Conservation (phyloP, 192 early-diverging fungal species). For the Pecoramyces ruminantium region DNA sequence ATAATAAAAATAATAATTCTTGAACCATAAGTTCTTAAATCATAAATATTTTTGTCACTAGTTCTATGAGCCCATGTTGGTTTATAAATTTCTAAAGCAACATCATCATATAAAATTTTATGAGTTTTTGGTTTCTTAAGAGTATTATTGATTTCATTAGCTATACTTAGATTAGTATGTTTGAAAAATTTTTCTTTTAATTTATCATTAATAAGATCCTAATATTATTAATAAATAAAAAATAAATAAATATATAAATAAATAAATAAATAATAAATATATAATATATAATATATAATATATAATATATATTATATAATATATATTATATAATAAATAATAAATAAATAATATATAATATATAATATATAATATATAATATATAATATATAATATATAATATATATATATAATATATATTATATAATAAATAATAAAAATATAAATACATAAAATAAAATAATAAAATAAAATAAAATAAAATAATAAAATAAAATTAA, state of each 20-base stretch:
- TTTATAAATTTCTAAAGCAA: background rate
- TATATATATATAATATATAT: no score
- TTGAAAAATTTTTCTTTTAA: background rate
- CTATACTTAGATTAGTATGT: background rate
- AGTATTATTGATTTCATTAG: background rate
- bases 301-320: no score
- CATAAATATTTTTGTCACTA: conserved; percentile 2
- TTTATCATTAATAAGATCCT: background rate
- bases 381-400: no score
- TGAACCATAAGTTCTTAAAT: conserved; percentile 29
- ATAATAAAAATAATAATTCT: conserved; percentile 59
- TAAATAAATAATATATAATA: no score
- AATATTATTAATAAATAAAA: no score
- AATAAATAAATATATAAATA: no score
- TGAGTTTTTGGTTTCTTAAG: background rate
- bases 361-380: no score
- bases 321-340: no score
- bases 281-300: no score
- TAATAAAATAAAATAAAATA: background rate
- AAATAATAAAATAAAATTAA: no score
- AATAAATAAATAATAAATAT: no score
- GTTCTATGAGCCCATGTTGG: background rate
- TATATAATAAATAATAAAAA: no score
- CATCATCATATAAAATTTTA: background rate
- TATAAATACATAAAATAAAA: background rate